Evolutionary conservation across 495 filamentous ascomycete genomes (phyloP), one percentile per base, ranked within the genome.

Genomic region (Schizothecium vesticola): DNA sequence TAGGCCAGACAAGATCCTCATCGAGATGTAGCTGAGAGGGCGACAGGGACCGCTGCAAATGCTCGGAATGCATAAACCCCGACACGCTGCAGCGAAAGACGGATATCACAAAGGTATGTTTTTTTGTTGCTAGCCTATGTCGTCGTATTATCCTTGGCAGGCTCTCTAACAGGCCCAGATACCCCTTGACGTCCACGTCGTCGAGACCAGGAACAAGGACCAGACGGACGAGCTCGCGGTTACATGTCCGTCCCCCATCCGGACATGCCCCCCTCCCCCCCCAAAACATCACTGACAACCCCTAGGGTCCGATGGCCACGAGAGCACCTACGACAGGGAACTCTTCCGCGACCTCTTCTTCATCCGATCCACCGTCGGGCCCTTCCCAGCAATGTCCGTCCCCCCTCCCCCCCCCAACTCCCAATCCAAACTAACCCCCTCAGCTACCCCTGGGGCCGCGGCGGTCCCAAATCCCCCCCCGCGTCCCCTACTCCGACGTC

Each of bases 401-500:
- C 36, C 87, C 86, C 78, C 74, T 13, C 2, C 25, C 19, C 28
- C 60, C 0, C 13, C 60, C n/a, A n/a, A n/a, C n/a, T 36, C 13
- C n/a, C 3, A 21, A 0, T 1, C 26, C 60, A 11, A 6, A 61
- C 60, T n/a, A 9, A 19, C 60, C 29, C 21, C 57, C 22, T 8
- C 61, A 63, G 60, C 64, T 19, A 33, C 12, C 31, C 28, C 9
- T 78, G 69, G 68, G 67, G 56, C 33, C 24, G 68, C 24, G 58
- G 76, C 33, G 84, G 86, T 13, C 67, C 66, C 13, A 36, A 73
- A 10, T 66, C 64, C 3, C 80, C 77, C 90, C 91, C 0, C 81
- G 78, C 6, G 83, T 92, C 2, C 61, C 76, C 2, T 92, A 88
- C 72, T 72, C 82, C 6, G 76, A 81, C 1, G 85, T 93, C 28